Base-by-base conservation (phyloP, 2,329 filamentous ascomycete genomes). In the Incumbomyces delicatus region DNA sequence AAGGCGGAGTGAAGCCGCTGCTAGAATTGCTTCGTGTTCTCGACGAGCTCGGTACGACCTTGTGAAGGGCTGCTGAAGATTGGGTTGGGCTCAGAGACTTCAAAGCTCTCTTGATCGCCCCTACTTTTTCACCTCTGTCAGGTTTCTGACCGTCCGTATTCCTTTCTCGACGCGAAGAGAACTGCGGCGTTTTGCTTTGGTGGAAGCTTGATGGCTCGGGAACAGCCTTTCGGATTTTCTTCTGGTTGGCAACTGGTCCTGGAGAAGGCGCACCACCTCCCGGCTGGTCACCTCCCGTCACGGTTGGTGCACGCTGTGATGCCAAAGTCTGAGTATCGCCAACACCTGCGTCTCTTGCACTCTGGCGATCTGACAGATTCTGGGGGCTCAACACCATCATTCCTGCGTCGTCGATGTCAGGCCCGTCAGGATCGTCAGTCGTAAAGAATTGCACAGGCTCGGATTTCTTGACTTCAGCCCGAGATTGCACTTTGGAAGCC, bases 401-500 rank as follows among this genome's bases (percentile, higher is more conserved):
- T 32, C 29, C 17, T 18, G 45, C n/a, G 5, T 44, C 45, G 3
- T 34, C 45, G 29, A 16, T 27, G 35, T 40, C 18, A 14, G 34
- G 17, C n/a, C 17, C n/a, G 6, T 17, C 37, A 22, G 37, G 13
- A 5, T 16, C 27, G 3, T 40, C 37, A 6, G 37, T 17, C 18
- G n/a, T n/a, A 40, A 22, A 22, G 34, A 8, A 18, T 50, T 51
- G n/a, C 45, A 46, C 14, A 41, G 51, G 6, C 13, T 35, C 33
- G 12, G 13, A 35, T 35, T 35, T 35, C 13, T 12, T 35, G 16
- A 57, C 47, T 13, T 58, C 55, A 14, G 45, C 49, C 30, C 50
- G 56, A 45, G 49, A 54, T 16, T 48, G 50, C 40, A 51, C 43
- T 47, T 54, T 70, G 43, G 70, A 64, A 11, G 66, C 63, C 3